A percentile compares a stretch with the other conserved stretches of the same genome.
Evolutionary conservation across 2,329 filamentous ascomycete genomes (phyloP).

Genomic region (Torrubiella hemipterigena): DNA sequence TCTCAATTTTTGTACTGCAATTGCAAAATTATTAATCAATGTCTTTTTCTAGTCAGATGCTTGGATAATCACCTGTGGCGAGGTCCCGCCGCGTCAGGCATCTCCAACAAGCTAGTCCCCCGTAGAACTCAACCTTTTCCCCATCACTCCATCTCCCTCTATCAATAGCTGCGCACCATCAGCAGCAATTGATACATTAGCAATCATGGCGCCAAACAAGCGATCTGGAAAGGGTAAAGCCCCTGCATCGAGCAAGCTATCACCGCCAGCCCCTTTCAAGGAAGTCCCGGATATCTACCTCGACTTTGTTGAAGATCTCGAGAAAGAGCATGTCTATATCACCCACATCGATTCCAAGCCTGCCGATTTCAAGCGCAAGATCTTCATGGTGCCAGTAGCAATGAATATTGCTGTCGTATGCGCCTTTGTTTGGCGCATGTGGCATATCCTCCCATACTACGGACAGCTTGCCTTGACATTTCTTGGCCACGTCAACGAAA

Average conservation of each 20-base stretch:
- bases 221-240: conserved; percentile 18
- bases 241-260: conserved; percentile 11
- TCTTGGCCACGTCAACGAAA: conserved; percentile 54
- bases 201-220: conserved; percentile 16
- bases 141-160: too few relatives aligned
- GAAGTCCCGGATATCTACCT: conserved; percentile 49
- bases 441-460: conserved; percentile 62
- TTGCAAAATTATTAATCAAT: too few relatives aligned
- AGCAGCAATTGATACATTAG: neutral
- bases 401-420: conserved; percentile 60
- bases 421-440: conserved; percentile 57
- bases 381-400: conserved; percentile 67
- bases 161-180: neutral
- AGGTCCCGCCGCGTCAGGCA: too few relatives aligned
- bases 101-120: too few relatives aligned
- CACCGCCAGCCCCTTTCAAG: conserved; percentile 55
- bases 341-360: conserved; percentile 69
- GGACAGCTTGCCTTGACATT: conserved; percentile 50
- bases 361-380: conserved; percentile 61
- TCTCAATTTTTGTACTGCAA: too few relatives aligned
- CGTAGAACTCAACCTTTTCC: too few relatives aligned
- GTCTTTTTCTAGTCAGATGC: too few relatives aligned
- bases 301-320: conserved; percentile 55
- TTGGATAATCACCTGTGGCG: too few relatives aligned
- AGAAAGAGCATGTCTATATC: conserved; percentile 65